Percentiles rank a stretch among this genome's conserved stretches.
phyloP scores from a whole-genome alignment of 176 grass and related monocot genomes.

The Cenchrus purpureus region DNA sequence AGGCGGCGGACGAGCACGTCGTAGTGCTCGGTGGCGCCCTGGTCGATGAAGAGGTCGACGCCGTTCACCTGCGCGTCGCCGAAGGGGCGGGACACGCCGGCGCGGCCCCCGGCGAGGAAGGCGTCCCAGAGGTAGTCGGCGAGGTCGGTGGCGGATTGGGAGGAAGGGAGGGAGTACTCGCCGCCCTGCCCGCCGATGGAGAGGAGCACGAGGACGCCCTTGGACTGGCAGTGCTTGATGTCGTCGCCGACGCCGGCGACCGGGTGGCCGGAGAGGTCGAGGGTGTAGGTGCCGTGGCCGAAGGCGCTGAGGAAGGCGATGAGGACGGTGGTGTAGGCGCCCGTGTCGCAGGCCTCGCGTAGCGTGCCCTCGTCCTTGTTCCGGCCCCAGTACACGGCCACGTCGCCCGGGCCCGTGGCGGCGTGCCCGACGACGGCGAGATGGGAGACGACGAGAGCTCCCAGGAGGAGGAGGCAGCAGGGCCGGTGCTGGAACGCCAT shows the following conservation, averaged over 20 bases:
- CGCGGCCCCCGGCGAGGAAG: neutral
- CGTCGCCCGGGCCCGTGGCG: neutral
- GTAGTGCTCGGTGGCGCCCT: neutral
- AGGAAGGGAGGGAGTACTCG: neutral
- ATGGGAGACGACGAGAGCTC: neutral
- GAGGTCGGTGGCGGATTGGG: neutral
- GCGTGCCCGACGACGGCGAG: too few relatives aligned
- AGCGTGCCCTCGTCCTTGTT: neutral
- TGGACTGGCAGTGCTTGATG: constrained; percentile 14
- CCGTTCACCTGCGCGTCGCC: neutral
- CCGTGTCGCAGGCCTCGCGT: constrained; percentile 16
- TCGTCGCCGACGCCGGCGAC: constrained; percentile 26
- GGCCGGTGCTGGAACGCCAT: neutral
- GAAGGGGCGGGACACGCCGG: neutral
- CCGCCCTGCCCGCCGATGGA: constrained; percentile 6
- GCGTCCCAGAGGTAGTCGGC: constrained; percentile 10
- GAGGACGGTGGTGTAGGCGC: constrained; percentile 24
- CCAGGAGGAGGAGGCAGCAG: neutral
- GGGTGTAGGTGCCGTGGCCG: neutral
- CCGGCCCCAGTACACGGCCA: constrained; percentile 20
- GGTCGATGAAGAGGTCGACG: constrained; percentile 12
- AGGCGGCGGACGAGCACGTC: neutral
- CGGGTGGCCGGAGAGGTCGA: constrained; percentile 22
- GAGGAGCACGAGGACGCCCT: neutral
- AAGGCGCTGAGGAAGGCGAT: constrained; percentile 25